Percentiles rank a stretch among this genome's conserved stretches.
Evolutionary conservation across 371 early-diverging fungal genomes (phyloP).

Genomic region (Dichotomocladium elegans): DNA sequence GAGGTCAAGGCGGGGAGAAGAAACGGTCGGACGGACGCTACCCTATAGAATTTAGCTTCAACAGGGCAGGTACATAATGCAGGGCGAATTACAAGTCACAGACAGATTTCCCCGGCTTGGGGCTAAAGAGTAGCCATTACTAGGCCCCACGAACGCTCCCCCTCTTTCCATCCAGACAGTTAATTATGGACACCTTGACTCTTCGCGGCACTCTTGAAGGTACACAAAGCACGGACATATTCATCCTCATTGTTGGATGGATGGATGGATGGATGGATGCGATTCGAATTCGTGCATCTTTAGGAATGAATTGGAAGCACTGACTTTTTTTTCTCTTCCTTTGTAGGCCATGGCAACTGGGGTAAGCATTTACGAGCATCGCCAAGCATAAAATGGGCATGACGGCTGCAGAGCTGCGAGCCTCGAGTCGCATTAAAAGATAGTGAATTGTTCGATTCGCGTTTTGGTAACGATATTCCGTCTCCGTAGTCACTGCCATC

Average conservation of each 20-base stretch:
- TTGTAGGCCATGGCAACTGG: conserved; percentile 32
- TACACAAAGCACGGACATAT: conserved; percentile 8
- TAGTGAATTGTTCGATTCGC: too few relatives aligned
- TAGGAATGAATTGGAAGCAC: neutral
- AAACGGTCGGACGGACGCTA: too few relatives aligned
- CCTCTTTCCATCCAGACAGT: conserved; percentile 16
- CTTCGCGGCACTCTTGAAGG: conserved; percentile 44
- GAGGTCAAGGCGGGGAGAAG: neutral
- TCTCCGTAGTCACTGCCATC: conserved; percentile 79
- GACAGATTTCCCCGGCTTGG: too few relatives aligned
- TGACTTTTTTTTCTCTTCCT: conserved; percentile 1
- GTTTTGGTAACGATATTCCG: neutral
- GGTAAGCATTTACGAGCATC: conserved; percentile 15
- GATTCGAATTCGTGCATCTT: too few relatives aligned
- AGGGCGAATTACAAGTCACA: too few relatives aligned
- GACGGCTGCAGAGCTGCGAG: too few relatives aligned
- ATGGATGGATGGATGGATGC: conserved; percentile 20
- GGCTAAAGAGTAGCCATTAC: too few relatives aligned
- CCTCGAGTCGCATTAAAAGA: too few relatives aligned
- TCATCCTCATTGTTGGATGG: conserved; percentile 8
- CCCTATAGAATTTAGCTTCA: too few relatives aligned
- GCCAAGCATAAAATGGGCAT: too few relatives aligned
- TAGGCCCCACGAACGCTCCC: too few relatives aligned
- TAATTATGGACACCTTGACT: conserved; percentile 40
- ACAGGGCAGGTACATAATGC: too few relatives aligned